These are phyloP conservation scores for Lachnellula subtilissima DNA, from an alignment of 2,329 filamentous ascomycete genomes.

Conservation along the genomic window DNA sequence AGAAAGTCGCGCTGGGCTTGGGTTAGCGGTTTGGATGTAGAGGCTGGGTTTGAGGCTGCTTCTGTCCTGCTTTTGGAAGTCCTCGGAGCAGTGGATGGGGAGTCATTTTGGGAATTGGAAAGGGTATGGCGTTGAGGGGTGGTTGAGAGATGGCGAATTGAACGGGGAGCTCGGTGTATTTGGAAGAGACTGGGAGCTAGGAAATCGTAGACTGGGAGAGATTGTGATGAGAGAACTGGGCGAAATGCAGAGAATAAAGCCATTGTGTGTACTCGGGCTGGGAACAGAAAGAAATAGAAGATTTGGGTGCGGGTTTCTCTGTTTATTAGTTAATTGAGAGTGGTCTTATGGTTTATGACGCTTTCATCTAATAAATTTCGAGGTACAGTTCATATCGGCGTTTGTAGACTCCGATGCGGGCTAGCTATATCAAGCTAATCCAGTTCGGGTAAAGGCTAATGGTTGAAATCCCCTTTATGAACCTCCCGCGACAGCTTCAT, in stretches of 20 bases:
- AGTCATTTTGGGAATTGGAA: conserved; percentile 1
- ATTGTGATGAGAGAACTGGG: conserved; percentile 4
- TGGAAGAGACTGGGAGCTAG: conserved; percentile 34
- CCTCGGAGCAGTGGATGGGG: conserved; percentile 18
- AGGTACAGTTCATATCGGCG: conserved; percentile 1
- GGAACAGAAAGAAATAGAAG: not conserved
- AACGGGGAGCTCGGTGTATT: conserved; percentile 11
- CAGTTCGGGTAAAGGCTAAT: not conserved
- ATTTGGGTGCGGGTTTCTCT: not conserved
- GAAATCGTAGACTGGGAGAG: conserved; percentile 34
- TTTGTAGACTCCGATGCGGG: not conserved
- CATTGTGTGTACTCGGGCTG: conserved; percentile 9
- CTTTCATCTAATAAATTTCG: not conserved
- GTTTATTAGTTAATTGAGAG: not conserved
- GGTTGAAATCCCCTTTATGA: not conserved
- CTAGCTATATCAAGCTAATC: not conserved
- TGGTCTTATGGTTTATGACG: conserved; percentile 1
- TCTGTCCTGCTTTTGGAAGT: conserved; percentile 33
- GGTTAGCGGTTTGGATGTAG: conserved; percentile 48
- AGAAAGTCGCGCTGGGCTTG: conserved; percentile 69
- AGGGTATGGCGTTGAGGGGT: conserved; percentile 4
- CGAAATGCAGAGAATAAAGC: conserved; percentile 10
- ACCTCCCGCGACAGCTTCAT: not conserved
- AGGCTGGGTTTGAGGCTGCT: conserved; percentile 12
- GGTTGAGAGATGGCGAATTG: conserved; percentile 20